phyloP scores from a whole-genome alignment of 768 basidiomycete genomes.

The Amanita exitialis region DNA sequence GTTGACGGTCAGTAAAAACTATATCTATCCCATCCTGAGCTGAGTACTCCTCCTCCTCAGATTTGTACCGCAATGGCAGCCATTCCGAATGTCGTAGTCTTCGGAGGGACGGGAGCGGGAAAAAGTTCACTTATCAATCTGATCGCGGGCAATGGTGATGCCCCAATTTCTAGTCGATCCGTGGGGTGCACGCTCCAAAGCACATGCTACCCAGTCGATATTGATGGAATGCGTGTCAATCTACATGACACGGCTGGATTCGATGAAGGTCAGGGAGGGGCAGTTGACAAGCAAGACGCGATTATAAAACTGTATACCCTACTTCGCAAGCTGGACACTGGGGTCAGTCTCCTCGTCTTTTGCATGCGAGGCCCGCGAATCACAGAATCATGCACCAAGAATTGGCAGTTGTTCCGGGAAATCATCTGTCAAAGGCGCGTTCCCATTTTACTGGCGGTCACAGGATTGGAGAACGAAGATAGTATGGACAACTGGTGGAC shows the following conservation, averaged over 20 bases:
- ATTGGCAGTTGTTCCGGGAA: slow-evolving; percentile 26
- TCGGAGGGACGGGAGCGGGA: no score
- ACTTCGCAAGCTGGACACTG: slow-evolving; percentile 20
- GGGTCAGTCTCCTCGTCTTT: slow-evolving; percentile 22
- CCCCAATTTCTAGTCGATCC: slow-evolving; percentile 18
- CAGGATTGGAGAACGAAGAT: slow-evolving; percentile 28
- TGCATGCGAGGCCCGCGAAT: slow-evolving; percentile 22
- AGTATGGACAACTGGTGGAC: slow-evolving; percentile 8
- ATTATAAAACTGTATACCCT: slow-evolving; percentile 17
- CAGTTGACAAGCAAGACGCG: slow-evolving; percentile 13
- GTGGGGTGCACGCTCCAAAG: slow-evolving; percentile 25
- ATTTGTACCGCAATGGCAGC: no score
- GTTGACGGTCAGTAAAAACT: no score
- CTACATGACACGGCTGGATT: slow-evolving; percentile 32
- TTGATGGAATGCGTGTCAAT: slow-evolving; percentile 16
- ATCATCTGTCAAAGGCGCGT: slow-evolving; percentile 24
- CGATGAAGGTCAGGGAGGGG: slow-evolving; percentile 21
- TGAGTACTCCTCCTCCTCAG: no score
- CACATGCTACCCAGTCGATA: slow-evolving; percentile 14
- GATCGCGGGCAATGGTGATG: no score
- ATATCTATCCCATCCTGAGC: no score
- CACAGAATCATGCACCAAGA: slow-evolving; percentile 13
- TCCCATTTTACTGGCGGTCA: slow-evolving; percentile 25
- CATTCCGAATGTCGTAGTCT: no score
- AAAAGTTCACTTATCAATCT: no score